Evolutionary conservation across 169 alveolate species (phyloP), one percentile per base, ranked within the genome.

Genomic region (Plasmodium fragile): DNA sequence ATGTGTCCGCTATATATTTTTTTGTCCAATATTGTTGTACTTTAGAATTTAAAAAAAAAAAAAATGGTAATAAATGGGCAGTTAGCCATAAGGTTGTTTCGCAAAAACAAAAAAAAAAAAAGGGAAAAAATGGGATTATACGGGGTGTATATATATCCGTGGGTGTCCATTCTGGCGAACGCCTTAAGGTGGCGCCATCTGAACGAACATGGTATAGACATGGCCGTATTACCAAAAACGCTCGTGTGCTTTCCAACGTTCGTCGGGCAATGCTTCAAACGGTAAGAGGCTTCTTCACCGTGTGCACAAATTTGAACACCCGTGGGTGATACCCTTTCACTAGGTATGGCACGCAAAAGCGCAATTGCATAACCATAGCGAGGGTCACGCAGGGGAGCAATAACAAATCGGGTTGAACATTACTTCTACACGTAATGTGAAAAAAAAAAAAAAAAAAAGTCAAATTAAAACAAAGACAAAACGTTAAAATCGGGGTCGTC

Each of bases 401-500:
- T 4, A 59, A 59, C 73, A 59, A 59, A 59, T 22, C 34, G 22
- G 73, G 73, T 18, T 59, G 28, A 18, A 11, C 55, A 45, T 45
- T 59, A 59, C 73, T 5, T 8, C 28, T 59, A 25, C 16, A 59
- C 8, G 34, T 59, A 22, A 59, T 59, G 41, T 16, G 59, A 28
- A 79, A 79, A n/a, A 79, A 78, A 43, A 36, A 16, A 78, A 32
- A 18, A 25, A 32, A 30, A 82, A 82, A 53, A 3, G 43, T n/a
- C 34, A 75, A 75, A 59, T 89, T 79, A 89, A 72, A 89, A 89
- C 65, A 89, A 49, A 13, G 79, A 59, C 41, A 89, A 28, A 65
- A 89, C 53, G 39, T 89, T 89, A 65, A 89, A 78, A 55, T 89
- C 94, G 7, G 89, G 53, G 22, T 55, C 49, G 22, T 80, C 90